Percentiles rank a stretch among this genome's conserved stretches.
Evolutionary conservation across 257 asterid species (phyloP).

Genomic region (Solanum tacnaense): DNA sequence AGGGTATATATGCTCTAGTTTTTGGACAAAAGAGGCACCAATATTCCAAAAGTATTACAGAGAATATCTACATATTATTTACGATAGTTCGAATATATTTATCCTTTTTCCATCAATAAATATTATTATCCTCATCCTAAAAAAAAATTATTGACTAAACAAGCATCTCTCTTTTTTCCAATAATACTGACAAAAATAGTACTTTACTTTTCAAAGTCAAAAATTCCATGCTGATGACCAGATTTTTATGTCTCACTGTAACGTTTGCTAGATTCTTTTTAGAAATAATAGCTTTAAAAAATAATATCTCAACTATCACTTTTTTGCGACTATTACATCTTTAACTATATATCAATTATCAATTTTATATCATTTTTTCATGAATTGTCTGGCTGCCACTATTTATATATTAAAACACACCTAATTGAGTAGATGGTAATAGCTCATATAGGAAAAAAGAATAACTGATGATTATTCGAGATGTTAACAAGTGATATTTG

Average conservation of each 20-base stretch:
- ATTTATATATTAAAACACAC: not conserved
- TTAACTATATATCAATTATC: too few relatives aligned
- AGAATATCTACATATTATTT: too few relatives aligned
- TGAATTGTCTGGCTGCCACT: accelerated
- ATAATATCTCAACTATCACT: not conserved
- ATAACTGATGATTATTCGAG: not conserved
- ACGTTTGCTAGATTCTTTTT: not conserved
- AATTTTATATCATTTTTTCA: not conserved
- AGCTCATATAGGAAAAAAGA: not conserved
- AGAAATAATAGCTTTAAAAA: not conserved
- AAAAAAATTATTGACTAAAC: not conserved
- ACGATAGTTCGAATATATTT: too few relatives aligned
- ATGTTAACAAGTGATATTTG: not conserved
- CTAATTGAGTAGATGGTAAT: not conserved
- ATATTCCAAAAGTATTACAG: too few relatives aligned
- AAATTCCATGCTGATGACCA: not conserved
- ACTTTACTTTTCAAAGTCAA: not conserved
- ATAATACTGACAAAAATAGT: not conserved
- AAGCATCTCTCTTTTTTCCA: not conserved
- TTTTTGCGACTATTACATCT: not conserved
- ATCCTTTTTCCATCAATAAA: not conserved
- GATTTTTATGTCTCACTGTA: not conserved
- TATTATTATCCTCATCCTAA: not conserved
- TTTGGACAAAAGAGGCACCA: accelerated
- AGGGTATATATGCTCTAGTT: too few relatives aligned